phyloP scores from a whole-genome alignment of 2,329 filamentous ascomycete species.

The Pseudogymnoascus sp. region DNA sequence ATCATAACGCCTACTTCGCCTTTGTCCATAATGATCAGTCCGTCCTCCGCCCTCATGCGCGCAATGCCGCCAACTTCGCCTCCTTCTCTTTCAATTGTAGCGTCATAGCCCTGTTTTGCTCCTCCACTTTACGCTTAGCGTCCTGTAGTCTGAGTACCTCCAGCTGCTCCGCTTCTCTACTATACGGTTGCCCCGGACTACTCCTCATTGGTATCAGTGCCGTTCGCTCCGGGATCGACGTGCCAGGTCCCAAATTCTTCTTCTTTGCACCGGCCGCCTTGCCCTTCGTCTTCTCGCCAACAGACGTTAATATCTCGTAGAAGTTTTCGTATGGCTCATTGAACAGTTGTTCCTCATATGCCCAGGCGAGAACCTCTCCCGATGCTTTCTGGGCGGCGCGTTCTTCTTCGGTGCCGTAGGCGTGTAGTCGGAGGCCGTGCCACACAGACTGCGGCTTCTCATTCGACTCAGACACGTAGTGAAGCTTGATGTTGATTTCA shows the following conservation, averaged over 20 bases:
- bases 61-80: slow-evolving; percentile 47
- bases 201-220: slow-evolving; percentile 65
- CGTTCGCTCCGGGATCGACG: slow-evolving; percentile 50
- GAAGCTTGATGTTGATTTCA: slow-evolving; percentile 88
- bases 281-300: slow-evolving; percentile 47
- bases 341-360: slow-evolving; percentile 91
- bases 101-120: slow-evolving; percentile 36
- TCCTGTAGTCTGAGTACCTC: slow-evolving; percentile 54
- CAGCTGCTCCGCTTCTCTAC: slow-evolving; percentile 57
- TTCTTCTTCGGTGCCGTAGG: slow-evolving; percentile 75
- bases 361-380: slow-evolving; percentile 64
- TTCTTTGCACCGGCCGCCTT: slow-evolving; percentile 45
- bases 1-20: slow-evolving; percentile 9
- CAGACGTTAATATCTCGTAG: slow-evolving; percentile 74
- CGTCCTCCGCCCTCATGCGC: background rate
- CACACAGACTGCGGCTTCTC: slow-evolving; percentile 96
- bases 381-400: slow-evolving; percentile 49
- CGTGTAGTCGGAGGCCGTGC: slow-evolving; percentile 84
- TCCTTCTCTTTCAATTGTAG: slow-evolving; percentile 51
- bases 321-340: slow-evolving; percentile 94
- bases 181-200: slow-evolving; percentile 62
- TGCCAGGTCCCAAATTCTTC: slow-evolving; percentile 31
- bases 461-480: slow-evolving; percentile 76
- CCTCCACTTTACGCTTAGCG: slow-evolving; percentile 54
- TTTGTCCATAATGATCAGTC: slow-evolving; percentile 2